Evolutionary conservation across 768 basidiomycete genomes (phyloP).

Genomic region (Lactarius vividus): DNA sequence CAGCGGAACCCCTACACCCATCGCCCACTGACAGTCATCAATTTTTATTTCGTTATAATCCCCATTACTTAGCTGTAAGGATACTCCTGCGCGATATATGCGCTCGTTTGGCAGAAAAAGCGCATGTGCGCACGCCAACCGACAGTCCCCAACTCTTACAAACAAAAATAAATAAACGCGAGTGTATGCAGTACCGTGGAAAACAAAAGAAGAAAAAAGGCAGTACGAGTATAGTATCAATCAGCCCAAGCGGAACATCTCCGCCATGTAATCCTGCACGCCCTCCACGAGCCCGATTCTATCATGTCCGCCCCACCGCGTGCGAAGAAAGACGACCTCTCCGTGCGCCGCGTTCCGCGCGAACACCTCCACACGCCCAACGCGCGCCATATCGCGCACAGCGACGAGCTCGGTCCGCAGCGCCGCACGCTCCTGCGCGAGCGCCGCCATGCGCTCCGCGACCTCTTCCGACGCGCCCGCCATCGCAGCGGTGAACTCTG

Average conservation of each 20-base stretch:
- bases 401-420: constrained; percentile 46
- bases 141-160: neutral
- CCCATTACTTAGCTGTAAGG: neutral
- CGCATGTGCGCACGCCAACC: neutral
- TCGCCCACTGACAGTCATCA: neutral
- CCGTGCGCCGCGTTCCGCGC: constrained; percentile 36
- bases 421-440: constrained; percentile 41
- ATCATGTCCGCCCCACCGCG: constrained; percentile 56
- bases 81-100: neutral
- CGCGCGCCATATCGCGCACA: constrained; percentile 43
- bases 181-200: neutral
- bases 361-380: constrained; percentile 58
- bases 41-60: too few relatives aligned
- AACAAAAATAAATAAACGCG: neutral
- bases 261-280: constrained; percentile 55
- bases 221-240: neutral
- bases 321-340: constrained; percentile 57
- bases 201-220: neutral
- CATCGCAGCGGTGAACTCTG: constrained; percentile 35
- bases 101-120: neutral
- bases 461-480: constrained; percentile 43
- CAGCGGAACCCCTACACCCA: neutral
- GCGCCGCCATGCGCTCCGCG: constrained; percentile 38
- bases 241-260: constrained; percentile 31
- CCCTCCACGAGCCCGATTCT: constrained; percentile 60